Evolutionary conservation across 1,284 basidiomycete species (phyloP).

Genomic region (Ganoderma leucocontextum): DNA sequence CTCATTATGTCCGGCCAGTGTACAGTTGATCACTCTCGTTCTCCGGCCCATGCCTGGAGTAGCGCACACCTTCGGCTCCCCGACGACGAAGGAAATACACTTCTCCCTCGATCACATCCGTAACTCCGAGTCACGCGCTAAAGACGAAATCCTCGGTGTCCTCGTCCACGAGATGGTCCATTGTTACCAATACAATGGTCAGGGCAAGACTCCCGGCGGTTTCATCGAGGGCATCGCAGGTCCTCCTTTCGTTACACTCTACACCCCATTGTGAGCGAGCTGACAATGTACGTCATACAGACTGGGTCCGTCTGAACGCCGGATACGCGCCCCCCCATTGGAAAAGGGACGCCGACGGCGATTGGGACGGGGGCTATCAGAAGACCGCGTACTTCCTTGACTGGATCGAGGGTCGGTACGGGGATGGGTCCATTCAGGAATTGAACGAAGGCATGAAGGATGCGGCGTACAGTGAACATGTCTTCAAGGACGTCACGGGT

Average conservation of each 20-base stretch:
- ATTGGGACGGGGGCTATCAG: slow-evolving; percentile 79
- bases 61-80: slow-evolving; percentile 42
- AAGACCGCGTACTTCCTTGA: slow-evolving; percentile 76
- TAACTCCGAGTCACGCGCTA: slow-evolving; percentile 52
- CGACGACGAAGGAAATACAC: slow-evolving; percentile 73
- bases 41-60: slow-evolving; percentile 39
- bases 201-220: slow-evolving; percentile 66
- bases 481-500: slow-evolving; percentile 65
- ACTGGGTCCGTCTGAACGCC: slow-evolving; percentile 72
- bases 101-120: slow-evolving; percentile 70
- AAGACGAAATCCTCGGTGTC: slow-evolving; percentile 71
- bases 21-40: slow-evolving; percentile 34
- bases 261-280: slow-evolving; percentile 9
- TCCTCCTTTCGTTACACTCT: slow-evolving; percentile 39
- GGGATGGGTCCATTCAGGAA: slow-evolving; percentile 58
- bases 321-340: slow-evolving; percentile 72
- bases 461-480: slow-evolving; percentile 52
- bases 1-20: slow-evolving; percentile 44
- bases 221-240: slow-evolving; percentile 80
- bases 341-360: slow-evolving; percentile 51
- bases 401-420: slow-evolving; percentile 69
- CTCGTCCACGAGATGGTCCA: slow-evolving; percentile 75
- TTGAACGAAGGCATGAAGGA: slow-evolving; percentile 65
- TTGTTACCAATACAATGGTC: slow-evolving; percentile 74
- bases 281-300: slow-evolving; percentile 43